Conservation (phyloP, 1,139 yeast genomes). For the Blastobotrys indianensis region DNA sequence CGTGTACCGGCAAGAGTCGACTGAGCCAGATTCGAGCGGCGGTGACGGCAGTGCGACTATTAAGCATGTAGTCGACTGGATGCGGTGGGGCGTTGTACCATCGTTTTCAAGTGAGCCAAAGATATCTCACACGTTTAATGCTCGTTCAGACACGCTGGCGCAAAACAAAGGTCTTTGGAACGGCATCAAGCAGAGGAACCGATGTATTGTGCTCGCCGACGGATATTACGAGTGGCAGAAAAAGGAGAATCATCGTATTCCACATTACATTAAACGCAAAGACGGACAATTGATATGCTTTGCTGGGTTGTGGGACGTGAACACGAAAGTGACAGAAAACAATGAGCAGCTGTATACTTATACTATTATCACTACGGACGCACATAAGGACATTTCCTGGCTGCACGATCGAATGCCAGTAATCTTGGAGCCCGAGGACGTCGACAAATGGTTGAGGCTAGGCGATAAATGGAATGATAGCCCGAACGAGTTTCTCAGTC, state of each 20-base stretch:
- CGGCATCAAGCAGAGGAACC: slow-evolving; percentile 31
- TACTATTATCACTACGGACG: slow-evolving; percentile 70
- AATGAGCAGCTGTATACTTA: slow-evolving; percentile 43
- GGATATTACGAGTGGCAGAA: slow-evolving; percentile 84
- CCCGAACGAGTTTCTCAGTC: slow-evolving; percentile 11
- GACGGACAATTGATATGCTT: slow-evolving; percentile 51
- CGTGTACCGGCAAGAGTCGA: slow-evolving; percentile 31
- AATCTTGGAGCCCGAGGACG: slow-evolving; percentile 43
- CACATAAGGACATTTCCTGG: slow-evolving; percentile 56
- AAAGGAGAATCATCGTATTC: slow-evolving; percentile 40
- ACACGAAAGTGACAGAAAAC: slow-evolving; percentile 25
- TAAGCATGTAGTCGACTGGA: slow-evolving; percentile 27
- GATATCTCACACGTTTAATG: slow-evolving; percentile 32
- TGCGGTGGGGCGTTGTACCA: slow-evolving; percentile 63
- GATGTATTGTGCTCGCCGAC: slow-evolving; percentile 68
- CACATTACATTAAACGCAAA: slow-evolving; percentile 58
- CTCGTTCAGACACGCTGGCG: slow-evolving; percentile 30
- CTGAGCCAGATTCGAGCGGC: slow-evolving; percentile 9
- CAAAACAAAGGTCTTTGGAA: slow-evolving; percentile 27
- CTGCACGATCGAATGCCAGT: slow-evolving; percentile 76
- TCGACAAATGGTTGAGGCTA: slow-evolving; percentile 61
- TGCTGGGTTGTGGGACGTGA: slow-evolving; percentile 60
- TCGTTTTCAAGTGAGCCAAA: slow-evolving; percentile 41
- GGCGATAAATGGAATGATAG: slow-evolving; percentile 37
- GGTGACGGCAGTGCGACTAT: background rate